phyloP scores from a whole-genome alignment of 23 red algal species.

The Gracilaria gracilis region DNA sequence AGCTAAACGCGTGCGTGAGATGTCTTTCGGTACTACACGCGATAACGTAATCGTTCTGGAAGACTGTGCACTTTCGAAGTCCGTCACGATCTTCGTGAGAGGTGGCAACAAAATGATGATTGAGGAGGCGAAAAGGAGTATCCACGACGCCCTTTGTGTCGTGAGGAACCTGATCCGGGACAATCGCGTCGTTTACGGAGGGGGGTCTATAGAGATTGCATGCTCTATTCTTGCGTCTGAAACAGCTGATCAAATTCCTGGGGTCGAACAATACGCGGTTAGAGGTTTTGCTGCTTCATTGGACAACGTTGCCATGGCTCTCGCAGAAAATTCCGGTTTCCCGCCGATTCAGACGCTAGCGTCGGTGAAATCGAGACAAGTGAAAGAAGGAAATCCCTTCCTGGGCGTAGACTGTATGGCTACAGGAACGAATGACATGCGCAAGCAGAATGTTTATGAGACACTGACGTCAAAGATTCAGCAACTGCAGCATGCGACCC shows the following conservation, averaged over 20 bases:
- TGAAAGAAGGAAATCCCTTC: slow-evolving; percentile 76
- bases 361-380: slow-evolving; percentile 84
- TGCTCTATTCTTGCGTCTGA: slow-evolving; percentile 85
- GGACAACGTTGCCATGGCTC: slow-evolving; percentile 90
- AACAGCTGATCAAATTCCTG: slow-evolving; percentile 83
- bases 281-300: slow-evolving; percentile 94
- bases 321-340: slow-evolving; percentile 96
- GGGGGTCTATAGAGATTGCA: slow-evolving; percentile 93
- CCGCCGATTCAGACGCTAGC: slow-evolving; percentile 89
- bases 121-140: slow-evolving; percentile 97
- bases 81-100: slow-evolving; percentile 95
- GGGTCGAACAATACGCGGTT: slow-evolving; percentile 95
- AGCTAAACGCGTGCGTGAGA: slow-evolving; percentile 83
- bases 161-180: slow-evolving; percentile 97
- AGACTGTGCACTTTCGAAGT: slow-evolving; percentile 88
- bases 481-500: slow-evolving; percentile 93
- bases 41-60: slow-evolving; percentile 97
- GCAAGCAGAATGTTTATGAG: slow-evolving; percentile 97
- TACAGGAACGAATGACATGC: slow-evolving; percentile 92
- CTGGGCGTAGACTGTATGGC: slow-evolving; percentile 95
- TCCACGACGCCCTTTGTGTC: slow-evolving; percentile 98
- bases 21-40: slow-evolving; percentile 96
- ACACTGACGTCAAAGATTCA: slow-evolving; percentile 91
- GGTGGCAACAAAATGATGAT: slow-evolving; percentile 99
- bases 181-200: slow-evolving; percentile 97